Evolutionary conservation across 768 basidiomycete genomes (phyloP), one percentile per base, ranked within the genome.

Genomic region (Termitomyces sp.): DNA sequence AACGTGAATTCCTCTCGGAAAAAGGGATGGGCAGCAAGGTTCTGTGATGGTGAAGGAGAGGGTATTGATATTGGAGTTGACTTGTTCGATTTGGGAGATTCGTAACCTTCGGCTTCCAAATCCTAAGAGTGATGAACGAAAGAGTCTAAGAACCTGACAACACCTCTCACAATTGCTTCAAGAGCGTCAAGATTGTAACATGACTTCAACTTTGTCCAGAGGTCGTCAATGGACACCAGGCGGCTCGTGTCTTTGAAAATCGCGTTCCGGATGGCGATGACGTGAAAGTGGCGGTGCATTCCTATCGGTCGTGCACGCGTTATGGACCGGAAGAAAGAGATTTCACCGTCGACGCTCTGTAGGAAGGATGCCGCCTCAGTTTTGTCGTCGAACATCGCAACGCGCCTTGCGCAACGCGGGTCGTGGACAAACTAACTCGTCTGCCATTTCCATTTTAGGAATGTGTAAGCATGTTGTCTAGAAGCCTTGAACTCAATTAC

Each of bases 271-370:
- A 94, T 86, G 57, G 83, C 79, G 55, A 94, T 75, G 67, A 89
- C 75, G 66, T 93, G 88, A 71, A 93, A 92, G 72, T 91, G 82
- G 28, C 84, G 84, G 70, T 94, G 87, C 32, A 88, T 83, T 43
- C 92, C 92, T 53, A 94, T 82, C 0, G 92, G 92, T 54, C 92
- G 79, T 17, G 89, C 81, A 44, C 84, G 84, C 80, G 89, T 89
- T 52, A 92, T 75, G 7, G 89, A 87, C 49, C 88, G 82, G 67
- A 94, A 93, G 71, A 94, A 88, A 9, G 88, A 79, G 46, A 92
- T 89, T 69, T 94, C 92, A 40, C 92, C 92, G 62, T 86, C 83
- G 52, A 91, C 81, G 7, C 81, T 84, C 66, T 86, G 79, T 40
- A 94, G 82, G 65, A 87, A 85, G 23, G 70, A 65, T 12, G 59